Base-by-base conservation (phyloP, 1,139 yeast species). In the Saccharomycopsis hybrid region DNA sequence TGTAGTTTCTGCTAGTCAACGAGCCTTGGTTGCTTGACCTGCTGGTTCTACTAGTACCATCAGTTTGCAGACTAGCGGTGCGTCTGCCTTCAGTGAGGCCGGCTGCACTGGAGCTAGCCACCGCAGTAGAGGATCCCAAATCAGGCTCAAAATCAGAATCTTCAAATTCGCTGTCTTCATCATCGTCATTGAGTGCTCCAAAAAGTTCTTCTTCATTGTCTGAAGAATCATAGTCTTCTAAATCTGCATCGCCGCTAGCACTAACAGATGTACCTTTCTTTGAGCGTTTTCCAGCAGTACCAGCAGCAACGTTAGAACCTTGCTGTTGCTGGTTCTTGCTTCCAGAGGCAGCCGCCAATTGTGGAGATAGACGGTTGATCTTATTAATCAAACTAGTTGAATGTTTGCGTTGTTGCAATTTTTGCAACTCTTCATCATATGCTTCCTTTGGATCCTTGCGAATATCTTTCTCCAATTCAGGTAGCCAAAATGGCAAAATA, bases 401-500 rank as follows among this genome's bases (percentile, higher is more conserved):
- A 50, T 75, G 78, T 48, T 68, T 69, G 49, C 76, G 72, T 48
- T 70, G 69, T 49, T 71, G 65, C 48, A 67, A 59, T 56, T 70
- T 73, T 49, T 64, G 65, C 56, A 71, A 69, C 56, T 76, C 76
- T 56, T 79, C 80, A 53, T 77, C 80, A 59, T 79, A 81, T 1
- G 88, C 88, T 59, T 81, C 85, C 57, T 79, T 80, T 24, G 94
- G 94, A 59, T 84, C 84, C 56, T 77, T 77, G 58, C 87, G 77
- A 58, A 85, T 82, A 61, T 85, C 96, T 51, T 72, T 74, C 62
- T 92, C 97, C 59, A 92, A 72, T 56, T 90, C 97, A 55, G 94
- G 88, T 59, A 88, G 75, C 98, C 98, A 92, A 65, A 88, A 85
- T 49, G 98, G 98, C 57, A 92, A 73, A 56, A 84, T 81, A 62